Conservation (phyloP, 805 yeast species). For the Kuraishia piskuri region DNA sequence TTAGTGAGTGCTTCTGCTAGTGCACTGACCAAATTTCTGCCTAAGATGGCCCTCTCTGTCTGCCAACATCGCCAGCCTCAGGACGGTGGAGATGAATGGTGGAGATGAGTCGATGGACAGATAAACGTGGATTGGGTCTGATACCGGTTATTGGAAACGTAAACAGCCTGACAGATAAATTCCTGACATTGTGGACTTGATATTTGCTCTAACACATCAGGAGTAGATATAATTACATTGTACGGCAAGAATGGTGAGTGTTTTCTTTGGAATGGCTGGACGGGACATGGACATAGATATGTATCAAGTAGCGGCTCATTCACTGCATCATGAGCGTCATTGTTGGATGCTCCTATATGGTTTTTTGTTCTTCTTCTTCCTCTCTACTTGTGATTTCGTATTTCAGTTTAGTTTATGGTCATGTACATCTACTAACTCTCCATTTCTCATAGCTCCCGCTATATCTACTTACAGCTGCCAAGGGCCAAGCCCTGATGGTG, state of each 20-base stretch:
- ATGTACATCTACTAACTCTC: neutral
- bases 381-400: too few relatives aligned
- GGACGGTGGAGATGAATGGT: neutral
- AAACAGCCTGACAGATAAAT: too few relatives aligned
- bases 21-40: too few relatives aligned
- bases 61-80: neutral
- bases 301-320: too few relatives aligned
- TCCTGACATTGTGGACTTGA: neutral
- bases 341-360: too few relatives aligned
- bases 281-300: neutral
- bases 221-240: neutral
- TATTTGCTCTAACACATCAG: neutral
- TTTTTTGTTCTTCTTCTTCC: too few relatives aligned
- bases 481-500: constrained; percentile 77
- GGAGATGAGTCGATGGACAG: neutral
- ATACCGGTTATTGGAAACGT: neutral
- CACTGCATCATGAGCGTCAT: too few relatives aligned
- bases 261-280: neutral
- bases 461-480: constrained; percentile 82
- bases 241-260: constrained; percentile 1
- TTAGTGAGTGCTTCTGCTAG: too few relatives aligned
- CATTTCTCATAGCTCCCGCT: constrained; percentile 63
- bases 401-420: too few relatives aligned
- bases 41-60: neutral
- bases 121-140: too few relatives aligned